A percentile compares a stretch with the other conserved stretches of the same genome.
Conservation (phyloP, 2,329 filamentous ascomycete species). For the Bipolaris zeicola region DNA sequence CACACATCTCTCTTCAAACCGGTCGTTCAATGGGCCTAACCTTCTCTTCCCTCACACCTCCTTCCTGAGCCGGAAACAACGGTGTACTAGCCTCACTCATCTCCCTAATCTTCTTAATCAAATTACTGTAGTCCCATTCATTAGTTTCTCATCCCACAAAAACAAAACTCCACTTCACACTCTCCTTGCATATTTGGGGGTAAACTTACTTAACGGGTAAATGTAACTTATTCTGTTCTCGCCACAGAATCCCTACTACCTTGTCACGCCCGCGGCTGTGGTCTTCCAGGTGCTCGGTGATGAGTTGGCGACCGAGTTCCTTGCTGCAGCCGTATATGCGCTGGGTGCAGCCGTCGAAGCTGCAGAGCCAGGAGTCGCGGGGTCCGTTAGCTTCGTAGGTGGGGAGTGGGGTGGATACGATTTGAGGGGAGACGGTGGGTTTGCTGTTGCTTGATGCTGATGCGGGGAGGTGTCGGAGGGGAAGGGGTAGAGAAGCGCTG, state of each 20-base stretch:
- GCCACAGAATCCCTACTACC: conserved; percentile 59
- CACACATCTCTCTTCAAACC: conserved; percentile 4
- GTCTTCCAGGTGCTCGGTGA: conserved; percentile 65
- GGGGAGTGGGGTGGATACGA: conserved; percentile 42
- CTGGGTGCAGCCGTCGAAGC: conserved; percentile 67
- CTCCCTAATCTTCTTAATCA: conserved; percentile 55
- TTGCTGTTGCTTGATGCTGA: conserved; percentile 14
- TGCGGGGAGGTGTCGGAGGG: conserved; percentile 31
- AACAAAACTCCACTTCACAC: background rate
- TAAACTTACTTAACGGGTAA: conserved; percentile 49
- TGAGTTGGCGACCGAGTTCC: conserved; percentile 60
- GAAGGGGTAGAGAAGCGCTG: conserved; percentile 24
- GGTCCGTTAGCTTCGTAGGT: conserved; percentile 55
- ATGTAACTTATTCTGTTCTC: conserved; percentile 53
- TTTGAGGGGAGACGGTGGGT: conserved; percentile 20
- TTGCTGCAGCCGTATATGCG: conserved; percentile 68
- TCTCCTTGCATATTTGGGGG: no score
- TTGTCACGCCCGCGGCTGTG: conserved; percentile 64
- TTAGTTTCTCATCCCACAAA: background rate
- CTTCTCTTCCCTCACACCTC: background rate
- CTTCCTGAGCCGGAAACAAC: conserved; percentile 26
- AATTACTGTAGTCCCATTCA: conserved; percentile 34
- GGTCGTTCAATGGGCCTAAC: conserved; percentile 19
- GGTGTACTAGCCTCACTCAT: conserved; percentile 44
- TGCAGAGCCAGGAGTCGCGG: conserved; percentile 70